Base-by-base conservation (phyloP, 345 rosid genomes). In the Salix udensis region DNA sequence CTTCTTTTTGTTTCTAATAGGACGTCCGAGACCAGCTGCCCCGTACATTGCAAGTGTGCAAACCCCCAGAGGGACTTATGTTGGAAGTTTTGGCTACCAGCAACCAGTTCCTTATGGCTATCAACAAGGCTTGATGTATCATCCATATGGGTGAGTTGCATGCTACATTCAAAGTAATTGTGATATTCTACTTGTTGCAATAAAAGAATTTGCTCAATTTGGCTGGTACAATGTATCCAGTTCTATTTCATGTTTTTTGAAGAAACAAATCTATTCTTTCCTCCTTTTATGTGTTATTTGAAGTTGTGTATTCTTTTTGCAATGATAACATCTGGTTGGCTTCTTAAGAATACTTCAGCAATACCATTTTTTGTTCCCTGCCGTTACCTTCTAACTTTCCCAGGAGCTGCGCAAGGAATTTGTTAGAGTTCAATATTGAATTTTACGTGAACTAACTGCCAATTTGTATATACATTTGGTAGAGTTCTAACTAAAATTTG, bases 61-160 rank as follows among this genome's bases (percentile, higher is more conserved):
- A 81, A 82, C 86, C 64, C 74, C 89, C n/a, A 86, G 95, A 18
- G 90, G 97, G 44, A 75, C 89, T 70, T 85, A 84, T 70, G 83
- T 81, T 76, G 97, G 98, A 79, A 86, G 79, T 81, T 81, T 83
- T 82, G 93, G 94, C 30, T 92, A 93, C 80, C 98, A 91, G 83
- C 97, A 88, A 31, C 88, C 89, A 46, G 82, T 87, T 84, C 76
- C 97, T 77, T 88, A 84, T 82, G 74, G 71, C 89, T 91, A 91
- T 82, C 97, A 89, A 48, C 97, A 89, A 76, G 96, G 92, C 79
- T 34, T 89, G 80, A 72, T 87, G 81, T 90, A 90, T 73, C 94
- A 96, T 85, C 78, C 89, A 48, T 92, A 90, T 78, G 97, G 98
- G 98, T 95, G 79, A 89, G 97, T 86, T 80, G 58, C 19, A 65